A percentile compares a stretch with the other conserved stretches of the same genome.
These are phyloP conservation scores for Fusarium sp. DNA, from an alignment of 2,329 filamentous ascomycete species.

Conservation along the genomic window DNA sequence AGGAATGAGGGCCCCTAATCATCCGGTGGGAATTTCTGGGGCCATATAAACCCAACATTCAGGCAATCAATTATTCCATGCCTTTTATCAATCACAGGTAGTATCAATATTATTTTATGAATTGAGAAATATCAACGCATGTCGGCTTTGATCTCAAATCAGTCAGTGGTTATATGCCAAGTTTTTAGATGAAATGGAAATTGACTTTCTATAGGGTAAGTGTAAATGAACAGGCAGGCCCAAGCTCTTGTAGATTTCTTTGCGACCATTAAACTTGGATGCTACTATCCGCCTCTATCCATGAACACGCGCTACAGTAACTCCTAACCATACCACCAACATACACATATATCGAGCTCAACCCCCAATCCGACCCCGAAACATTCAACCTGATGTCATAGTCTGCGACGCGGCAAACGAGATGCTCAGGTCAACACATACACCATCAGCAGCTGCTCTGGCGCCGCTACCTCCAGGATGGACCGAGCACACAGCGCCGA, in stretches of 20 bases:
- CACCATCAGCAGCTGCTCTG: slow-evolving; percentile 60
- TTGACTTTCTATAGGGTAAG: slow-evolving; percentile 23
- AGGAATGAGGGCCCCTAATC: slow-evolving; percentile 16
- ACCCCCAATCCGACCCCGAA: too few relatives aligned
- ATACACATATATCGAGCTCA: background rate
- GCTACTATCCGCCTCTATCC: background rate
- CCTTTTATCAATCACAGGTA: background rate
- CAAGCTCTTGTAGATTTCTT: slow-evolving; percentile 28
- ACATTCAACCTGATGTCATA: slow-evolving; percentile 26
- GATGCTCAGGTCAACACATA: slow-evolving; percentile 85
- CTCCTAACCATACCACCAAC: background rate
- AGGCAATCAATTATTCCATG: background rate
- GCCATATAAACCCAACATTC: background rate
- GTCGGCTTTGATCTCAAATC: too few relatives aligned
- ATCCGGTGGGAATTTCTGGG: slow-evolving; percentile 23
- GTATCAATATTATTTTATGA: too few relatives aligned
- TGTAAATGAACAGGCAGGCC: too few relatives aligned
- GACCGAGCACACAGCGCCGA: slow-evolving; percentile 93
- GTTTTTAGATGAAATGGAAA: too few relatives aligned
- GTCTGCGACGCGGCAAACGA: slow-evolving; percentile 14
- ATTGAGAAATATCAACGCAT: too few relatives aligned
- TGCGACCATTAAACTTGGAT: slow-evolving; percentile 1
- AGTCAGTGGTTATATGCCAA: too few relatives aligned
- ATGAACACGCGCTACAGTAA: background rate
- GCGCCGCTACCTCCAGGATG: slow-evolving; percentile 80